Base-by-base conservation (phyloP, 2,329 filamentous ascomycete genomes). In the Paracoccidioides brasiliensis region DNA sequence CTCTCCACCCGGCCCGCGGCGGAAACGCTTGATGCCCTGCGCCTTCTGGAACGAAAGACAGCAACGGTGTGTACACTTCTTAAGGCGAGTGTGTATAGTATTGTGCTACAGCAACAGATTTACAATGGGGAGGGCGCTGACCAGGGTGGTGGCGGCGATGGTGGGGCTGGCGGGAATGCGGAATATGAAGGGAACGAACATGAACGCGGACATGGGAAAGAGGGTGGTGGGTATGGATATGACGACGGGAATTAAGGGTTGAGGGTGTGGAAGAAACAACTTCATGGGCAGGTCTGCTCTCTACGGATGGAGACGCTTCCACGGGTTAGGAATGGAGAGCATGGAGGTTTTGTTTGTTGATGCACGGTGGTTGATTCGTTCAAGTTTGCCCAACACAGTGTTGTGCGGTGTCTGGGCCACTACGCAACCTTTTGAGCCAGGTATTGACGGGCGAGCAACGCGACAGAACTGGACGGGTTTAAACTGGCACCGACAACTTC, bases 1-100 rank as follows among this genome's bases (percentile, higher is more conserved):
- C 52, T 75, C 78, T 57, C 81, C 83, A 58, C 81, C 80, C 64
- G 76, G 79, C 64, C 84, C 87, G 60, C 84, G 81, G 86, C 90
- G 0, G 85, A 88, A 28, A 85, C 86, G 5, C 68, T 76, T 8
- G 88, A 98, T 70, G 85, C 88, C 7, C 77, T 98, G 63, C 79
- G 93, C 54, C 84, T 90, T 45, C 77, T 98, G 55, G 93, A 98
- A 76, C 80, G 93, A 64, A 96, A 97, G 77, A 96, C 91, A 45
- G 90, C 89, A 62, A 77, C 95, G 55, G 91, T 96, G 28, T 97
- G 95, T 72, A 98, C 93, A 59, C 73, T 97, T 68, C 79, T 98
- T 68, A 98, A 98, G 76, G 91, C 93, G 15, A 97, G 91, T 71
- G 93, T 98, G 60, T 98, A 98, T 75, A 95, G 88, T 68, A 98